Evolutionary conservation across 1,284 basidiomycete genomes (phyloP), one percentile per base, ranked within the genome.

Genomic region (Ceratobasidium sp.): DNA sequence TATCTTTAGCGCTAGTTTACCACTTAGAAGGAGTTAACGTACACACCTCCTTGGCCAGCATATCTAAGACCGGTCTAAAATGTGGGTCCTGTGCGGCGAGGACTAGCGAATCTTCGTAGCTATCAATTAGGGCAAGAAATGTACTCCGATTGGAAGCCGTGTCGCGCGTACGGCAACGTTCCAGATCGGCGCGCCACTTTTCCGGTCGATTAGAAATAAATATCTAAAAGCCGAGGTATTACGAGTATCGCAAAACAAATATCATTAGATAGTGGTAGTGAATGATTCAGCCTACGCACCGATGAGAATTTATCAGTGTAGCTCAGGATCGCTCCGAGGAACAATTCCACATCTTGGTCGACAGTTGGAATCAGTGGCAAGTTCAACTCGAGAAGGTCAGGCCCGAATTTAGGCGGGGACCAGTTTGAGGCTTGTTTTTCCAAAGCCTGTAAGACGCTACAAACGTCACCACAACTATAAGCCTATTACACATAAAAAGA

Each of bases 151-250:
- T 62, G 13, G 44, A 32, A 30, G 18, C 32, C 47, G 13, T 14
- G 11, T 62, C 59, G 21, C 59, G 59, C 26, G 47, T n/a, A 11
- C 59, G 59, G 46, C 41, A 62, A 14, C 21, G 46, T 6, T 62
- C 59, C 14, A 62, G n/a, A 26, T 62, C 59, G 14, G 59, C 28
- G 9, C 46, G 43, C 59, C 59, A 62, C 32, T 62, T 62, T 9
- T 62, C 16, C 16, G 13, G 23, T 62, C 47, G 59, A 26, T 47
- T 44, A 14, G 13, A 28, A 9, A n/a, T 46, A 32, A 62, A 62
- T 26, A 62, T 62, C 59, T 62, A 62, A 7, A 32, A 50, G 11
- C 26, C 28, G 28, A 30, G 23, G 14, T 13, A 38, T 21, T 28
- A 32, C 44, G 11, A 32, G 4, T 11, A 18, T 18, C 7, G 7